Evolutionary conservation across 2,329 filamentous ascomycete genomes (phyloP), one percentile per base, ranked within the genome.

Genomic region (Rhinocladiella mackenziei): DNA sequence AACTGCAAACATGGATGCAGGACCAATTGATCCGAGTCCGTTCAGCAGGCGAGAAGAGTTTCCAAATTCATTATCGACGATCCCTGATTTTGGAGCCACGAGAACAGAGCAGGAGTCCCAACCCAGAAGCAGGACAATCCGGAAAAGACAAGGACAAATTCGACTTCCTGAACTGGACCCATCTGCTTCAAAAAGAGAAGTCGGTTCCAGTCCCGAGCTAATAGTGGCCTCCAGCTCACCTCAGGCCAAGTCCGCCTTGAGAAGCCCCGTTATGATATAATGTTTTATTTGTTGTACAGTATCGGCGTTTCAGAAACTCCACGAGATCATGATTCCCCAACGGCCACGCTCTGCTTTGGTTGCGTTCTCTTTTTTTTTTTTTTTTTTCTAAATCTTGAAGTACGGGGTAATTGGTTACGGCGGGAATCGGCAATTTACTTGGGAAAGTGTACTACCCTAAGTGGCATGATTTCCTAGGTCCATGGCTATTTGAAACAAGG

Each of bases 1-100:
- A 97, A 58, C 76, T 98, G 62, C 91, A 97, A 63, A 83, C 91
- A 17, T 98, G 91, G 91, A 80, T 98, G 63, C 80, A 89, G 51
- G 76, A 80, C 15, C 86, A 96, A 64, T 81, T 96, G 38, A 71
- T 79, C 34, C 80, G 84, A 19, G 86, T 96, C 33, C 84, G 85
- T 45, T 75, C 69, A 9, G 75, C 70, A 14, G 78, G 80, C 40
- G 74, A 81, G 43, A 74, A 76, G 48, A 80, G 78, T 56, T 75
- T 81, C 10, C 78, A 81, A 53, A 76, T 73, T 51, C 81, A 83
- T 62, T 94, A 94, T 65, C 81, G 89, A 54, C 88, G 91, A 60
- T 94, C 87, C 48, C 73, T 94, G 32, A 69, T 89, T 19, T 75
- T 95, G 17, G 89, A 96, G 63, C 89, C 89, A 1, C 60, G 65